These are phyloP conservation scores for Globisporangium splendens DNA, from an alignment of 352 stramenopile species.

Conservation along the genomic window DNA sequence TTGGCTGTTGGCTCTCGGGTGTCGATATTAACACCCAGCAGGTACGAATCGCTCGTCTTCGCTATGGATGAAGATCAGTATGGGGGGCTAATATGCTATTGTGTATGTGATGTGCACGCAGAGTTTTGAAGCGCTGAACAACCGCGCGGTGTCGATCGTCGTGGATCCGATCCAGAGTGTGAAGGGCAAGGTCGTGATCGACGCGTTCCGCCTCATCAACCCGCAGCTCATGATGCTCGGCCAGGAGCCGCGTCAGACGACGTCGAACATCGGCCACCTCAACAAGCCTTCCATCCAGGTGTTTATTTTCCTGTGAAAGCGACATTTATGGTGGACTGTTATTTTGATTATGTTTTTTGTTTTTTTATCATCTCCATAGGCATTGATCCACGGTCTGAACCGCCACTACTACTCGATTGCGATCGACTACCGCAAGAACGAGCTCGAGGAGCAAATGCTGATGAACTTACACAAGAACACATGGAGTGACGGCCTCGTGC, in stretches of 20 bases:
- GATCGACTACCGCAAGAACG: slow-evolving; percentile 98
- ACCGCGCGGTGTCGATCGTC: slow-evolving; percentile 96
- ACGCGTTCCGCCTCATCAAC: slow-evolving; percentile 99
- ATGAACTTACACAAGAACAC: slow-evolving; percentile 99
- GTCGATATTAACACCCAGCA: slow-evolving; percentile 99
- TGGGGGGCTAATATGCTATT: neutral
- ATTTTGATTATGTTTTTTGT: slow-evolving; percentile 1
- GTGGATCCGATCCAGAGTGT: slow-evolving; percentile 99
- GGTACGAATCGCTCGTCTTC: slow-evolving; percentile 16
- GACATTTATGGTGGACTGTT: too few relatives aligned
- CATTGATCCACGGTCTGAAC: slow-evolving; percentile 98
- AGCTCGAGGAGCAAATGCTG: slow-evolving; percentile 99
- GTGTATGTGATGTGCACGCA: slow-evolving; percentile 14
- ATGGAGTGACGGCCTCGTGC: slow-evolving; percentile 94
- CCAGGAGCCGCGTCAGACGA: slow-evolving; percentile 97
- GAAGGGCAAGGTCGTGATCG: slow-evolving; percentile 99
- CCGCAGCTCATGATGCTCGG: slow-evolving; percentile 98
- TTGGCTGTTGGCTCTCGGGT: slow-evolving; percentile 98
- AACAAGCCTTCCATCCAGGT: slow-evolving; percentile 99
- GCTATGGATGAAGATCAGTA: neutral
- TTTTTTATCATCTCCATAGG: slow-evolving; percentile 25
- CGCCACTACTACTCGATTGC: slow-evolving; percentile 98
- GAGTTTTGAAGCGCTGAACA: slow-evolving; percentile 98
- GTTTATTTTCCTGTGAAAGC: too few relatives aligned
- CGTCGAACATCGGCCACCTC: slow-evolving; percentile 98